phyloP scores from a whole-genome alignment of 2,329 filamentous ascomycete genomes.

The Paradendryphiella salina region DNA sequence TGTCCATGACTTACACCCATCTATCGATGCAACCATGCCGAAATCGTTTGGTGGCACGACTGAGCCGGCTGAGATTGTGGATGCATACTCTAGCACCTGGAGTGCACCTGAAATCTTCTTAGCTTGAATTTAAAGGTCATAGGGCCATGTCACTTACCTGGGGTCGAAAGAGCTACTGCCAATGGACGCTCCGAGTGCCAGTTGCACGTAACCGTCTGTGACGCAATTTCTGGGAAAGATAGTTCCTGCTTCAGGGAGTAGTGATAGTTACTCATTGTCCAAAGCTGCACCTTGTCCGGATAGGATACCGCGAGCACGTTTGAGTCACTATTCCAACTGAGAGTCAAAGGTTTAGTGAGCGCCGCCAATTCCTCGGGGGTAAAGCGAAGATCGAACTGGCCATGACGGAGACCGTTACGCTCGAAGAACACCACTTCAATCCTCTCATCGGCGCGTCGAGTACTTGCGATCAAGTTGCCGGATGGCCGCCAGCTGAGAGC shows the following conservation, averaged over 20 bases:
- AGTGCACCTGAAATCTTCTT: slow-evolving; percentile 50
- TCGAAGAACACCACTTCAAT: slow-evolving; percentile 93
- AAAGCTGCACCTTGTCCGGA: slow-evolving; percentile 77
- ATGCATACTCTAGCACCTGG: slow-evolving; percentile 65
- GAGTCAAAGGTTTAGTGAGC: slow-evolving; percentile 61
- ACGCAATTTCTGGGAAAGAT: slow-evolving; percentile 27
- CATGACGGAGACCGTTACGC: slow-evolving; percentile 94
- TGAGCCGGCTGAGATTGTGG: slow-evolving; percentile 69
- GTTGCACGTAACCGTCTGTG: slow-evolving; percentile 24
- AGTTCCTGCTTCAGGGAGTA: slow-evolving; percentile 97
- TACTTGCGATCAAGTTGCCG: slow-evolving; percentile 86
- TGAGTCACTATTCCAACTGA: slow-evolving; percentile 92
- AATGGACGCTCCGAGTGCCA: slow-evolving; percentile 91
- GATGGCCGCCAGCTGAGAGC: slow-evolving; percentile 88
- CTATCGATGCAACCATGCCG: slow-evolving; percentile 80
- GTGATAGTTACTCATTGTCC: slow-evolving; percentile 97
- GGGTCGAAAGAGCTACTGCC: slow-evolving; percentile 60
- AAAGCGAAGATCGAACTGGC: slow-evolving; percentile 80
- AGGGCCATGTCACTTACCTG: slow-evolving; percentile 22
- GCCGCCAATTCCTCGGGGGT: slow-evolving; percentile 61
- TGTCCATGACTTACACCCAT: slow-evolving; percentile 62
- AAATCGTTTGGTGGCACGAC: slow-evolving; percentile 72
- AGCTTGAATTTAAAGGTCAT: not conserved
- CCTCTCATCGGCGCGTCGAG: slow-evolving; percentile 71
- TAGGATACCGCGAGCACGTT: slow-evolving; percentile 84